Percentiles rank a stretch among this genome's conserved stretches.
phyloP scores from a whole-genome alignment of 192 early-diverging fungal species.

The Backusella sp. region DNA sequence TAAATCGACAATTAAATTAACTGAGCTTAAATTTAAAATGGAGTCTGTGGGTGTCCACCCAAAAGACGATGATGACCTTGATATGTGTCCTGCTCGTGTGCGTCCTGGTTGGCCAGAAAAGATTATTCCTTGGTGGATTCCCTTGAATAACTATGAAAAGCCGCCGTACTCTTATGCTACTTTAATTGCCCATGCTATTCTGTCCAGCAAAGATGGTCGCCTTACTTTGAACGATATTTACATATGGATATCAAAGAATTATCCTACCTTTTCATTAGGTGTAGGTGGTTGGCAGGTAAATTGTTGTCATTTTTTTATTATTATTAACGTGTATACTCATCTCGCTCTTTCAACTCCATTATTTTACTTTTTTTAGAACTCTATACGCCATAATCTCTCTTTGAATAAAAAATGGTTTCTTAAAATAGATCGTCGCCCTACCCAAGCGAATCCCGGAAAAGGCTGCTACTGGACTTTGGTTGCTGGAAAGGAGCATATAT shows the following conservation, averaged over 20 bases:
- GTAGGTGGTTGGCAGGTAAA: constrained; percentile 74
- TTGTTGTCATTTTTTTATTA: background rate
- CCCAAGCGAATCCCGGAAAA: constrained; percentile 62
- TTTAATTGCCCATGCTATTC: constrained; percentile 78
- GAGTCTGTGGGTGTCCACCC: background rate
- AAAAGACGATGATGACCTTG: constrained; percentile 11
- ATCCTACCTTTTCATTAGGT: constrained; percentile 65
- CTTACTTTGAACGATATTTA: constrained; percentile 88
- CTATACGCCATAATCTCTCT: constrained; percentile 87
- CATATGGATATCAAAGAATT: constrained; percentile 65
- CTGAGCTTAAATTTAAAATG: constrained; percentile 17
- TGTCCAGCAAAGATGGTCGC: constrained; percentile 47
- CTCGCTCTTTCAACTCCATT: background rate
- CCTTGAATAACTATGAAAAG: constrained; percentile 13
- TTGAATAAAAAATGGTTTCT: constrained; percentile 76
- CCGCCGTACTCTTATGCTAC: constrained; percentile 81
- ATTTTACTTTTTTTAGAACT: constrained; percentile 60
- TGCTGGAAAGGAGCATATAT: constrained; percentile 26
- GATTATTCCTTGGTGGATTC: constrained; percentile 28
- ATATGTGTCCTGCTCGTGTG: constrained; percentile 10
- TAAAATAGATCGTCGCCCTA: constrained; percentile 65
- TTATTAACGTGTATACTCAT: no score
- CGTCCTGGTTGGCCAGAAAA: constrained; percentile 7
- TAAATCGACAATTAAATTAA: background rate
- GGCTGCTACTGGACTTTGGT: constrained; percentile 67